A percentile compares a stretch with the other conserved stretches of the same genome.
Conservation (phyloP, 441 rosid species). For the Euphorbia celastroides region DNA sequence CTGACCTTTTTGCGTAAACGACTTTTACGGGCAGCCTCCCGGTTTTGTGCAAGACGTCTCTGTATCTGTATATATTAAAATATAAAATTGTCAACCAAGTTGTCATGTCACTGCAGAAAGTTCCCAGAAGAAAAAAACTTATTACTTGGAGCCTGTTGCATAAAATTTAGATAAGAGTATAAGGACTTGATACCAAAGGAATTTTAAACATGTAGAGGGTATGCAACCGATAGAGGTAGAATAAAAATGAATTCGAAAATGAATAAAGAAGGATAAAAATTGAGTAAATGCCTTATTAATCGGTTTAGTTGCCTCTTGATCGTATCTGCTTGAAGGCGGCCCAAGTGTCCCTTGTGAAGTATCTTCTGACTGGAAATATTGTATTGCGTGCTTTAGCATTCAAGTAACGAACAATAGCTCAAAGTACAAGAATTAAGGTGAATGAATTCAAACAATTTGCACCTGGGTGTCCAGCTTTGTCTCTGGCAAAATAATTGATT, state of each 20-base stretch:
- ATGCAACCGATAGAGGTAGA: neutral
- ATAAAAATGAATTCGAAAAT: neutral
- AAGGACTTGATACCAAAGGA: neutral
- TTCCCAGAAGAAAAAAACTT: neutral
- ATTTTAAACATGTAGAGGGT: neutral
- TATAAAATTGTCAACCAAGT: conserved; percentile 15
- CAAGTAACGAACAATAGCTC: conserved; percentile 15
- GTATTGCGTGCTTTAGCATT: conserved; percentile 20
- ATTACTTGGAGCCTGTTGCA: neutral
- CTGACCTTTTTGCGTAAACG: conserved; percentile 90
- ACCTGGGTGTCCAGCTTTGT: conserved; percentile 66
- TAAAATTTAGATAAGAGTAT: neutral
- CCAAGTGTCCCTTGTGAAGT: conserved; percentile 61
- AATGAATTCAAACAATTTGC: conserved; percentile 16
- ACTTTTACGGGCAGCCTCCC: conserved; percentile 97
- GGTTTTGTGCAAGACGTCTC: conserved; percentile 95
- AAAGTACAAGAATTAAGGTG: conserved; percentile 13
- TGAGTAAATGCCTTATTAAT: conserved; percentile 53
- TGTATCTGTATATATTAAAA: conserved; percentile 44
- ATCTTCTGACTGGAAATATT: conserved; percentile 66
- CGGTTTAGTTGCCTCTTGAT: conserved; percentile 76
- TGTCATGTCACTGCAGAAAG: conserved; percentile 13
- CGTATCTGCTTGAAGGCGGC: conserved; percentile 54
- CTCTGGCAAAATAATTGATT: conserved; percentile 46
- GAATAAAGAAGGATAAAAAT: neutral